A percentile compares a stretch with the other conserved stretches of the same genome.
Evolutionary conservation across 2,329 filamentous ascomycete genomes (phyloP).

Genomic region (Penicillium sumatraense): DNA sequence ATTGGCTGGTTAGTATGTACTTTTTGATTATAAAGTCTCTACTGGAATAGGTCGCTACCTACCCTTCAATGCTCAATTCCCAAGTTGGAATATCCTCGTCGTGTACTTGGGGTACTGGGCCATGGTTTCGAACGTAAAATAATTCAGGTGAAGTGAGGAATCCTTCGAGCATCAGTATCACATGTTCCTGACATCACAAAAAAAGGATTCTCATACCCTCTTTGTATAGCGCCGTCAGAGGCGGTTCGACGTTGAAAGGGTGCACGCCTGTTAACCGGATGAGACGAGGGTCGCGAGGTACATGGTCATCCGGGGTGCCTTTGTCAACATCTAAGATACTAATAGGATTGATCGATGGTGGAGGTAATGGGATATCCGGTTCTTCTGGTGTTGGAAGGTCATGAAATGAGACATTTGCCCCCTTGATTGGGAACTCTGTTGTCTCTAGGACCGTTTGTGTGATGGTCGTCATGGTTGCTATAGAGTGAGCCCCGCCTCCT

Average conservation of each 20-base stretch:
- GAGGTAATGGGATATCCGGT: constrained; percentile 68
- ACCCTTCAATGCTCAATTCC: constrained; percentile 82
- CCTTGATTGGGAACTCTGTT: constrained; percentile 24
- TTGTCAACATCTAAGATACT: constrained; percentile 74
- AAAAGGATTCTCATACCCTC: constrained; percentile 42
- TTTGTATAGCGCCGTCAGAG: constrained; percentile 76
- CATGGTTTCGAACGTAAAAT: constrained; percentile 92
- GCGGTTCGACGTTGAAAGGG: constrained; percentile 89
- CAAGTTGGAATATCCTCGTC: constrained; percentile 76
- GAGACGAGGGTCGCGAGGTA: constrained; percentile 77
- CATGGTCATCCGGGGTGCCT: constrained; percentile 81
- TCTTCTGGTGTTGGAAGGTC: constrained; percentile 28
- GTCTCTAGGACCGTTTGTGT: constrained; percentile 19
- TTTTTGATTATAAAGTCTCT: background rate
- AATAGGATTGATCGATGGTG: constrained; percentile 60
- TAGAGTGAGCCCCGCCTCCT: background rate
- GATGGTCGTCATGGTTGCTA: constrained; percentile 31
- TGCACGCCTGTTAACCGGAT: constrained; percentile 87
- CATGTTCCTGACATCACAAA: background rate
- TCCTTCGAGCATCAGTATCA: constrained; percentile 53
- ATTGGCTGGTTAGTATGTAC: background rate
- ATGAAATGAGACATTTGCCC: constrained; percentile 29
- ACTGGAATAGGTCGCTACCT: background rate
- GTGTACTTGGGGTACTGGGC: constrained; percentile 74
- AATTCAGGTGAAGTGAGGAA: constrained; percentile 87